Evolutionary conservation across 1,284 basidiomycete species (phyloP), one percentile per base, ranked within the genome.

Genomic region (Neonothopanus nambi): DNA sequence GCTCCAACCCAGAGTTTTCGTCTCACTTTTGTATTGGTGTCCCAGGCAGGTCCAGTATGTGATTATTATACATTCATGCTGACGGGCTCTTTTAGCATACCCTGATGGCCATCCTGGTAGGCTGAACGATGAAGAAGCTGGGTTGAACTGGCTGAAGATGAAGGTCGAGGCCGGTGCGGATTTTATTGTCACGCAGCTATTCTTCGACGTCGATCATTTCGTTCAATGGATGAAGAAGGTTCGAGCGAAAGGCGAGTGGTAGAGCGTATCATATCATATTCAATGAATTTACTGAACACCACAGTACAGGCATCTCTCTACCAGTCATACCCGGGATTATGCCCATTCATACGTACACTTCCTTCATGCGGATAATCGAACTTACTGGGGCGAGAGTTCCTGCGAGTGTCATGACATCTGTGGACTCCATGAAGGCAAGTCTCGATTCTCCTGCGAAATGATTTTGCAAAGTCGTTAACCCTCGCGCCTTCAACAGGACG

Each of bases 241-340:
- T 40, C 78, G 93, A 56, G 76, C 71, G 18, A 84, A 77, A 69
- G 93, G 92, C 91, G 53, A 48, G 79, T 70, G 8, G 11, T n/a
- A n/a, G n/a, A n/a, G n/a, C n/a, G 26, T 26, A 23, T 15, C 42
- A 56, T 23, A 41, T 37, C 23, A 17, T 33, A 24, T 3, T n/a
- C 40, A 15, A n/a, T 37, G 6, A 11, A 33, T 47, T 41, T 24
- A 28, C 5, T 57, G 7, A 21, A 7, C 13, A 46, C 65, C 38
- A 13, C 37, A 15, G 28, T 35, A 13, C 62, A 91, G 96, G 95
- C 28, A 95, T 99, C 65, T 82, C 74, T 1, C 82, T 95, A 11
- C 95, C 96, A 1, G 88, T 99, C 62, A 89, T 99, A 52, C 95
- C 97, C 2, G 94, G 95, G 4, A 85, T 99, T 57, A 98, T 99